phyloP scores from a whole-genome alignment of 2,329 filamentous ascomycete genomes.

The Microdochium nivale region DNA sequence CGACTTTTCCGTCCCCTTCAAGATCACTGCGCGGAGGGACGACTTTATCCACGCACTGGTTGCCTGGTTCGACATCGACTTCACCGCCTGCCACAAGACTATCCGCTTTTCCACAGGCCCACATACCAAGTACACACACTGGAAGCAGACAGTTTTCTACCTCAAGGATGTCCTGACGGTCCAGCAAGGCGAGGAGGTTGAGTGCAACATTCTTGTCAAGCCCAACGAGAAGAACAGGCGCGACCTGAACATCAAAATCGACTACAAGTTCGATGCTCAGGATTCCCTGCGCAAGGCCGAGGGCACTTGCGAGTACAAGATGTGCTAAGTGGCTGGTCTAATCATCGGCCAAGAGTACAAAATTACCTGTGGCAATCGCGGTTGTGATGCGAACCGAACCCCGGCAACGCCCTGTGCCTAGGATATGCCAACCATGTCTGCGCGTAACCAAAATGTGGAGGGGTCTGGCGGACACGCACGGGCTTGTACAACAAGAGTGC shows the following conservation, averaged over 20 bases:
- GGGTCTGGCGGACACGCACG: too few species aligned
- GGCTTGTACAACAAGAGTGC: too few species aligned
- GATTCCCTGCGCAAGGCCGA: slow-evolving; percentile 61
- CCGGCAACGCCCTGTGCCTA: too few species aligned
- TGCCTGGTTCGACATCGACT: slow-evolving; percentile 99
- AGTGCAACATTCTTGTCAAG: slow-evolving; percentile 67
- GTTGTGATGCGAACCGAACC: too few species aligned
- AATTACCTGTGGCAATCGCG: too few species aligned
- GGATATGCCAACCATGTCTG: too few species aligned
- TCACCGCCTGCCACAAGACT: slow-evolving; percentile 95
- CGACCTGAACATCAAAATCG: slow-evolving; percentile 84
- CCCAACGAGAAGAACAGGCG: slow-evolving; percentile 92
- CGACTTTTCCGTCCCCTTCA: slow-evolving; percentile 72
- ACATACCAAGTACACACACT: slow-evolving; percentile 98
- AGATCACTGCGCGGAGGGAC: slow-evolving; percentile 68
- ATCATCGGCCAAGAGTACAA: too few species aligned
- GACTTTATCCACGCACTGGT: slow-evolving; percentile 97
- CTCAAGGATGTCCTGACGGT: slow-evolving; percentile 88
- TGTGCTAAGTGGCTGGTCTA: slow-evolving; percentile 41
- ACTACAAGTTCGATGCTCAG: slow-evolving; percentile 70
- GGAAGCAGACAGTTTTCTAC: slow-evolving; percentile 99
- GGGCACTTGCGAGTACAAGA: slow-evolving; percentile 73
- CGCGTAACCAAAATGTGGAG: too few species aligned
- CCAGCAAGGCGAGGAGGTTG: slow-evolving; percentile 73
- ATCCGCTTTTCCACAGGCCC: slow-evolving; percentile 95